Conservation (phyloP, 495 filamentous ascomycete genomes). For the Xylaria castorea region DNA sequence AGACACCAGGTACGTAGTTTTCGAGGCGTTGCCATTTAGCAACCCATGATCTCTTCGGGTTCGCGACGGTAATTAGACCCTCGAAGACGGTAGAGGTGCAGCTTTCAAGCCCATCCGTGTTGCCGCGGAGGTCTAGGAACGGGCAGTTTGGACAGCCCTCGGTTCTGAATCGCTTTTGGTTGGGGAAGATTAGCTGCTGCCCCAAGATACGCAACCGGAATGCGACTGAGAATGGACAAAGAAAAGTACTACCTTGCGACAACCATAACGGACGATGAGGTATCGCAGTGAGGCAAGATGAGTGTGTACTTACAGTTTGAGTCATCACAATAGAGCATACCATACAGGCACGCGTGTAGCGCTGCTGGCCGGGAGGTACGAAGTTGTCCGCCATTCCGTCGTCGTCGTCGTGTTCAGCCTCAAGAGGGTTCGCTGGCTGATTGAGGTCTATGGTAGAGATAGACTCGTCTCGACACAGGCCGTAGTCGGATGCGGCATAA, state of each 20-base stretch:
- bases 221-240: not conserved
- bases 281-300: constrained; percentile 6
- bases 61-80: constrained; percentile 80
- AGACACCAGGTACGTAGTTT: constrained; percentile 82
- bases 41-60: constrained; percentile 84
- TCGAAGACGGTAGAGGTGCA: constrained; percentile 97
- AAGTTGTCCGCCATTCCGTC: constrained; percentile 55
- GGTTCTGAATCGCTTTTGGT: constrained; percentile 72
- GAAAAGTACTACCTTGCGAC: not conserved
- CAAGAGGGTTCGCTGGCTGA: not conserved
- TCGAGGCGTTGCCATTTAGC: constrained; percentile 94
- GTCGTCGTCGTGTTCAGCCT: not conserved
- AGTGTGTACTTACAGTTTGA: constrained; percentile 62
- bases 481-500: not conserved
- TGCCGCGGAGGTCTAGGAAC: constrained; percentile 80
- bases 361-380: constrained; percentile 71
- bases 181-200: not conserved
- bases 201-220: not conserved
- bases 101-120: constrained; percentile 80
- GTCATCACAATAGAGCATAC: constrained; percentile 92
- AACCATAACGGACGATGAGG: constrained; percentile 7
- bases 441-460: not conserved
- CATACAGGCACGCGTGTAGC: constrained; percentile 95
- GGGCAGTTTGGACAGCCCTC: constrained; percentile 96
- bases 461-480: not conserved